phyloP scores from a whole-genome alignment of 805 yeast genomes.

The Saturnispora bothae region DNA sequence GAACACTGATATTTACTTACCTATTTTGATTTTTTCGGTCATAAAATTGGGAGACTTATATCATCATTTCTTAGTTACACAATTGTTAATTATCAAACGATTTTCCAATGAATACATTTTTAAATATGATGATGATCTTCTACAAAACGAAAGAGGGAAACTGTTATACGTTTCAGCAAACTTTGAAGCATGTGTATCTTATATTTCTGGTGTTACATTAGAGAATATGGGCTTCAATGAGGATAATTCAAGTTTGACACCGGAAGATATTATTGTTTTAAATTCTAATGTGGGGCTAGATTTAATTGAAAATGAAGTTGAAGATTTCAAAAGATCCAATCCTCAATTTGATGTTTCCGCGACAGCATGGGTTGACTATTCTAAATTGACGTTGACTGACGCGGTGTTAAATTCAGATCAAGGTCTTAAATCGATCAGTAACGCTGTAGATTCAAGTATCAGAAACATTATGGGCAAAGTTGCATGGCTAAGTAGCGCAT shows the following conservation, averaged over 20 bases:
- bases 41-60: slow-evolving; percentile 23
- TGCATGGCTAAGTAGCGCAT: slow-evolving; percentile 19
- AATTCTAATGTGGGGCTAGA: slow-evolving; percentile 20
- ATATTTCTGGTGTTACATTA: slow-evolving; percentile 24
- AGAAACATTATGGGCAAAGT: slow-evolving; percentile 26
- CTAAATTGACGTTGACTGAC: slow-evolving; percentile 11
- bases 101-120: slow-evolving; percentile 24
- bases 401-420: slow-evolving; percentile 27
- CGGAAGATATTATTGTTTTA: slow-evolving; percentile 9
- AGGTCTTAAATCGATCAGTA: slow-evolving; percentile 26
- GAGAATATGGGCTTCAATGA: slow-evolving; percentile 22
- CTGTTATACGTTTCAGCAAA: slow-evolving; percentile 27
- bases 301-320: slow-evolving; percentile 19
- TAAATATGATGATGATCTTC: slow-evolving; percentile 14
- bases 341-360: slow-evolving; percentile 7
- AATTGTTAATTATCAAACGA: slow-evolving; percentile 26
- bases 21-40: slow-evolving; percentile 25
- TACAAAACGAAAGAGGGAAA: slow-evolving; percentile 24
- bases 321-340: slow-evolving; percentile 12
- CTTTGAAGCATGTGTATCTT: slow-evolving; percentile 28
- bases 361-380: slow-evolving; percentile 12
- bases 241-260: slow-evolving; percentile 9
- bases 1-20: slow-evolving; percentile 28
- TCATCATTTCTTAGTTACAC: slow-evolving; percentile 23
- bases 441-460: slow-evolving; percentile 28